These are phyloP conservation scores for Aspergillus pseudoviridinutans DNA, from an alignment of 2,329 filamentous ascomycete species.

Conservation along the genomic window DNA sequence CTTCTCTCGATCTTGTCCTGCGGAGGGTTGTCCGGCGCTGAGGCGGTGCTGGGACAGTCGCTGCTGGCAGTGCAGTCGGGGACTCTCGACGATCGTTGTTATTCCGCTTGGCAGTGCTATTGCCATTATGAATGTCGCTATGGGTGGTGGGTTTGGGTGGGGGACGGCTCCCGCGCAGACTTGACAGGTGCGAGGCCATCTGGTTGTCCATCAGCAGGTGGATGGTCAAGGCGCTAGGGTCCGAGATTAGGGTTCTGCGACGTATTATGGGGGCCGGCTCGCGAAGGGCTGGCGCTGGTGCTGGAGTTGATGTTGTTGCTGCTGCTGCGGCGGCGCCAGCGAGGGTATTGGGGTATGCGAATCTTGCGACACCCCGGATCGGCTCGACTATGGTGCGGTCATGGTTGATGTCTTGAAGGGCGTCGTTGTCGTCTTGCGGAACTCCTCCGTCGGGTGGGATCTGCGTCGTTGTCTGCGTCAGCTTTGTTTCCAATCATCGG, in stretches of 20 bases:
- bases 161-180: not conserved
- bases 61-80: too few relatives aligned
- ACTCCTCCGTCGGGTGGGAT: conserved; percentile 15
- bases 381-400: conserved; percentile 10
- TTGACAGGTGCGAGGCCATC: not conserved
- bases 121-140: not conserved
- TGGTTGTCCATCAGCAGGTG: not conserved
- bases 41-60: not conserved
- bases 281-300: too few relatives aligned
- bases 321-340: not conserved
- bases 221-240: not conserved
- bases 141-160: too few relatives aligned
- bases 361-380: conserved; percentile 1
- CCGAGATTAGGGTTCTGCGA: too few relatives aligned
- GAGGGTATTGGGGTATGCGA: not conserved
- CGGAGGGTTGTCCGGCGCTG: not conserved
- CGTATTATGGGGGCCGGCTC: not conserved
- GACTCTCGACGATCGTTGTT: not conserved
- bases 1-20: not conserved
- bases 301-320: not conserved
- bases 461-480: conserved; percentile 8
- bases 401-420: conserved; percentile 4
- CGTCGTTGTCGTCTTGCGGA: conserved; percentile 8
- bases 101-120: not conserved
- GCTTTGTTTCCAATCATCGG: not conserved